phyloP scores from a whole-genome alignment of 2,329 filamentous ascomycete genomes.

The Elsinoe australis region DNA sequence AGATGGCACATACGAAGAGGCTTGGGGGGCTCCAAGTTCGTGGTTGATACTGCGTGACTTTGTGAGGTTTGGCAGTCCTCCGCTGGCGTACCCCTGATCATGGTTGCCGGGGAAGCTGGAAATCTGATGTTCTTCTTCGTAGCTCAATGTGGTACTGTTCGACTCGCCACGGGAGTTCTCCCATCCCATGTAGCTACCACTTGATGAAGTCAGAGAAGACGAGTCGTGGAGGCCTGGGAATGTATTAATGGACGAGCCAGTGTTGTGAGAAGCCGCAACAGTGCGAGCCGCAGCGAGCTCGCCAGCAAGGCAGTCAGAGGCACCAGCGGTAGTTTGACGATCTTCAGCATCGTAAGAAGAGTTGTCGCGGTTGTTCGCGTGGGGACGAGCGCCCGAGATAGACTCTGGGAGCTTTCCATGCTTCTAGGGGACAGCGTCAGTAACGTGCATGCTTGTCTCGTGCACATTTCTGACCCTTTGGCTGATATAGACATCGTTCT shows the following conservation, averaged over 20 bases:
- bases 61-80: neutral
- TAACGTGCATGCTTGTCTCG: no score
- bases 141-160: neutral
- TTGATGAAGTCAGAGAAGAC: neutral
- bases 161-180: neutral
- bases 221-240: neutral
- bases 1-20: no score
- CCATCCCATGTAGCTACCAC: neutral
- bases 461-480: neutral
- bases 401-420: neutral
- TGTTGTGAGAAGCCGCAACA: neutral
- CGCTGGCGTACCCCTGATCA: neutral
- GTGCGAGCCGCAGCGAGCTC: no score
- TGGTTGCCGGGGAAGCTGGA: neutral
- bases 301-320: no score
- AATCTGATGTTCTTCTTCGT: neutral
- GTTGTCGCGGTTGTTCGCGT: no score
- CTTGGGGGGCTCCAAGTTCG: no score
- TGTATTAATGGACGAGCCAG: neutral
- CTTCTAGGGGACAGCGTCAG: neutral
- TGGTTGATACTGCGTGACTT: neutral
- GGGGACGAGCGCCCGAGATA: no score
- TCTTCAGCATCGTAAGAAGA: no score
- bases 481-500: neutral
- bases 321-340: no score